Percentiles rank a stretch among this genome's conserved stretches.
These are phyloP conservation scores for Pythium aristosporum DNA, from an alignment of 352 stramenopile genomes.

Conservation along the genomic window DNA sequence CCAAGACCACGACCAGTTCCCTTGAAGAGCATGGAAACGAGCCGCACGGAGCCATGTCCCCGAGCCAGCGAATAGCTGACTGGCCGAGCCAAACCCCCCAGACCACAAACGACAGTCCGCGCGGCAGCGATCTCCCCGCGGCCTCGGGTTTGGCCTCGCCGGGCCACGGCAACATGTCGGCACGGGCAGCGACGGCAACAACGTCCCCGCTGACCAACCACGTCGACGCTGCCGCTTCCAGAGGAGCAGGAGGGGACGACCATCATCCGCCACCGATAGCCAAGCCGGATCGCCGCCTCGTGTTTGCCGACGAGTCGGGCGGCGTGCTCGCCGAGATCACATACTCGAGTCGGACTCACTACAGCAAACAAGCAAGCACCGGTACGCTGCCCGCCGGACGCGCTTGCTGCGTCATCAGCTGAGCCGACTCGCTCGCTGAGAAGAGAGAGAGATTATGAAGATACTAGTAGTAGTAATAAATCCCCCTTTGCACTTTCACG, in stretches of 20 bases:
- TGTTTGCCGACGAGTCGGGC: slow-evolving; percentile 68
- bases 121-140: slow-evolving; percentile 18
- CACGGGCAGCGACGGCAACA: slow-evolving; percentile 23
- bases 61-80: slow-evolving; percentile 31
- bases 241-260: background rate
- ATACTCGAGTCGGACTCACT: slow-evolving; percentile 75
- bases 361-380: slow-evolving; percentile 66
- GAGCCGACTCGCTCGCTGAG: background rate
- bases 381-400: slow-evolving; percentile 32
- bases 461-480: slow-evolving; percentile 13
- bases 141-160: slow-evolving; percentile 10
- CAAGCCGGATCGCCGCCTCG: slow-evolving; percentile 46
- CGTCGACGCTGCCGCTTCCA: background rate
- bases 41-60: slow-evolving; percentile 14
- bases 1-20: slow-evolving; percentile 27
- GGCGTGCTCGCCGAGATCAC: slow-evolving; percentile 57
- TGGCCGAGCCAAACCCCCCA: slow-evolving; percentile 25
- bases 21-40: slow-evolving; percentile 29
- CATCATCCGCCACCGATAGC: slow-evolving; percentile 1
- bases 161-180: slow-evolving; percentile 2
- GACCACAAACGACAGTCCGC: slow-evolving; percentile 14
- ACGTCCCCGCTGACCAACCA: background rate
- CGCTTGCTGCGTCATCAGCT: slow-evolving; percentile 54
- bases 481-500: background rate
- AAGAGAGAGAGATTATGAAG: background rate